Conservation (phyloP, 345 rosid genomes). For the Turnera subulata region DNA sequence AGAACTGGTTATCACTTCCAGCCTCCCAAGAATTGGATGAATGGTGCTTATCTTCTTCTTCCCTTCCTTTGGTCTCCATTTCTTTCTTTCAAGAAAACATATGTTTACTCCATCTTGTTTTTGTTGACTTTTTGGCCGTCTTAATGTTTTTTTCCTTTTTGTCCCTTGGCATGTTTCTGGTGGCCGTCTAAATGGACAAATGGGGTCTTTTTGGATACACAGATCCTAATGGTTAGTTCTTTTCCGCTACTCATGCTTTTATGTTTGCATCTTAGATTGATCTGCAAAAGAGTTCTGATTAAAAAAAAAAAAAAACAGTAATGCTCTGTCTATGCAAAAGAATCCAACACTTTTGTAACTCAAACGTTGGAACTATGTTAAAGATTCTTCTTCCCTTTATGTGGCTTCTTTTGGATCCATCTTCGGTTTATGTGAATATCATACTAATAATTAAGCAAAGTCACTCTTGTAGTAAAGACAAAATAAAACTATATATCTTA, state of each 20-base stretch:
- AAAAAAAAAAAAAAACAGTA: too few relatives aligned
- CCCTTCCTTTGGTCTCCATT: neutral
- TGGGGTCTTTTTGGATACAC: constrained; percentile 19
- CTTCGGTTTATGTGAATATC: too few relatives aligned
- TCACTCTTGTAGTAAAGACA: too few relatives aligned
- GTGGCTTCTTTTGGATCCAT: too few relatives aligned
- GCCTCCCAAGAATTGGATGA: constrained; percentile 74
- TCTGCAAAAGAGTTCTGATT: too few relatives aligned
- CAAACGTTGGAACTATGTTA: too few relatives aligned
- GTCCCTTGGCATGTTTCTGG: neutral
- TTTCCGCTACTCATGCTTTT: neutral
- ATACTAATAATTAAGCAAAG: neutral
- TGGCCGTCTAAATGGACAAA: constrained; percentile 14
- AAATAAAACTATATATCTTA: neutral
- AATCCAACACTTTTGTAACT: too few relatives aligned
- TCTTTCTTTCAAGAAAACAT: constrained; percentile 1
- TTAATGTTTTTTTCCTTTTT: neutral
- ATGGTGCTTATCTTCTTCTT: constrained; percentile 35
- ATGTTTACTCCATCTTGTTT: too few relatives aligned
- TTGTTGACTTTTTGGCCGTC: neutral
- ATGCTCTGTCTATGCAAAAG: too few relatives aligned
- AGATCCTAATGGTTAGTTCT: constrained; percentile 76
- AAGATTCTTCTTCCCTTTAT: too few relatives aligned
- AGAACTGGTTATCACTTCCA: constrained; percentile 70
- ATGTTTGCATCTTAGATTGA: too few relatives aligned